These are phyloP conservation scores for Fusarium buxicola DNA, from an alignment of 2,329 filamentous ascomycete species.

Conservation along the genomic window DNA sequence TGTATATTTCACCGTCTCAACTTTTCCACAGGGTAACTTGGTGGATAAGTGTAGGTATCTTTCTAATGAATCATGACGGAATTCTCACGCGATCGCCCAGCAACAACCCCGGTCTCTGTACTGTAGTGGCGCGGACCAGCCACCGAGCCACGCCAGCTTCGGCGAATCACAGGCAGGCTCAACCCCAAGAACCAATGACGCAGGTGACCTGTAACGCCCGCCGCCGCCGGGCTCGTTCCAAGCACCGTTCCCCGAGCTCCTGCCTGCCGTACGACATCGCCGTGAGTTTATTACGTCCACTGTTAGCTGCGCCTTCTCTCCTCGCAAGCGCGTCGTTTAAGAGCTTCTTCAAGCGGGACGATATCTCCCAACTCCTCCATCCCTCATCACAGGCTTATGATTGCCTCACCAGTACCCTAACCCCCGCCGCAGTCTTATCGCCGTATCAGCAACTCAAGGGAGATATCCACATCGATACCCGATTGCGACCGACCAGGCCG, in stretches of 20 bases:
- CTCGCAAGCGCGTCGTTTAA: slow-evolving; percentile 22
- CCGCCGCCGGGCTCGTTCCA: slow-evolving; percentile 9
- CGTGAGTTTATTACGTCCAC: slow-evolving; percentile 23
- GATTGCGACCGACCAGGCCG: slow-evolving; percentile 21
- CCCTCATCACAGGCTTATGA: slow-evolving; percentile 30
- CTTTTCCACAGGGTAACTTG: slow-evolving; percentile 13
- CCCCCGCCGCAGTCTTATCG: slow-evolving; percentile 23
- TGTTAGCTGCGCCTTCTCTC: slow-evolving; percentile 22
- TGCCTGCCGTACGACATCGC: slow-evolving; percentile 33
- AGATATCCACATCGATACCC: slow-evolving; percentile 22
- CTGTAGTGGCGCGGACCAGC: slow-evolving; percentile 21
- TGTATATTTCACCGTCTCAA: no score
- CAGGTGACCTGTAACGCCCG: slow-evolving; percentile 38
- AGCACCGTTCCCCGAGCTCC: slow-evolving; percentile 36
- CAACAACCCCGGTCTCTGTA: slow-evolving; percentile 21
- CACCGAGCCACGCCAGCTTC: slow-evolving; percentile 10
- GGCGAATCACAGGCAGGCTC: slow-evolving; percentile 27
- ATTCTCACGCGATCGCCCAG: slow-evolving; percentile 24
- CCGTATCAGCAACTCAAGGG: slow-evolving; percentile 25
- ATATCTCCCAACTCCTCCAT: slow-evolving; percentile 4
- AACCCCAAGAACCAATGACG: slow-evolving; percentile 37
- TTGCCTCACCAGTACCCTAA: slow-evolving; percentile 22
- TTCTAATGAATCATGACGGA: slow-evolving; percentile 35
- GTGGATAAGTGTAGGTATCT: no score
- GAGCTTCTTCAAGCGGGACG: slow-evolving; percentile 16